Conservation (phyloP, 768 basidiomycete genomes). For the Auriscalpium microsporum region DNA sequence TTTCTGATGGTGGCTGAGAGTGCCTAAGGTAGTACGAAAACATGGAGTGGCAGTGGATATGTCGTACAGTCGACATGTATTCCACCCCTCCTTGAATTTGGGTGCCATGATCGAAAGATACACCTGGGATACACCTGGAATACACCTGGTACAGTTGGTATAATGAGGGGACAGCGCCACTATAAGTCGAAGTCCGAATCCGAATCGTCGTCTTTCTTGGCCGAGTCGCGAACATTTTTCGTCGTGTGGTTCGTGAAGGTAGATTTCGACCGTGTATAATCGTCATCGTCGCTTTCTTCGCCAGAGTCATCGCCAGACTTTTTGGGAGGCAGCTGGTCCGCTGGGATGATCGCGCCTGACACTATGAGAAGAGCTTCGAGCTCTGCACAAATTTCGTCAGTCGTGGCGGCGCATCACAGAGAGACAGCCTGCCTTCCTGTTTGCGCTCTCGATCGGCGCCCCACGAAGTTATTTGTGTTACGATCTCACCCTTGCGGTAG, state of each 20-base stretch:
- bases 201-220: constrained; percentile 54
- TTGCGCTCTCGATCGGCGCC: constrained; percentile 70
- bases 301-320: constrained; percentile 31
- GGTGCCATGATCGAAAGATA: no score
- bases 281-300: constrained; percentile 38
- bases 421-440: constrained; percentile 33
- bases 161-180: no score
- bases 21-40: no score
- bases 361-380: constrained; percentile 64
- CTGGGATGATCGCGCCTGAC: constrained; percentile 59
- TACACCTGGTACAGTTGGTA: no score
- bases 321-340: constrained; percentile 32
- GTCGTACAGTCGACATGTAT: no score
- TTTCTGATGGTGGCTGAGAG: no score
- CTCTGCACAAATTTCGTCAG: constrained; percentile 30
- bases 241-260: constrained; percentile 44
- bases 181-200: constrained; percentile 67
- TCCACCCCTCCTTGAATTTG: no score
- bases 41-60: no score
- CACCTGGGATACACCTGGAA: no score
- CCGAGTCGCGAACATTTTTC: constrained; percentile 47
- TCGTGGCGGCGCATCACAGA: no score
- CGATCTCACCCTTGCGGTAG: constrained; percentile 88
- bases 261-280: constrained; percentile 46
- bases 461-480: constrained; percentile 79